Evolutionary conservation across 202 grass and related monocot genomes (phyloP).

Genomic region (Musa balbisiana): DNA sequence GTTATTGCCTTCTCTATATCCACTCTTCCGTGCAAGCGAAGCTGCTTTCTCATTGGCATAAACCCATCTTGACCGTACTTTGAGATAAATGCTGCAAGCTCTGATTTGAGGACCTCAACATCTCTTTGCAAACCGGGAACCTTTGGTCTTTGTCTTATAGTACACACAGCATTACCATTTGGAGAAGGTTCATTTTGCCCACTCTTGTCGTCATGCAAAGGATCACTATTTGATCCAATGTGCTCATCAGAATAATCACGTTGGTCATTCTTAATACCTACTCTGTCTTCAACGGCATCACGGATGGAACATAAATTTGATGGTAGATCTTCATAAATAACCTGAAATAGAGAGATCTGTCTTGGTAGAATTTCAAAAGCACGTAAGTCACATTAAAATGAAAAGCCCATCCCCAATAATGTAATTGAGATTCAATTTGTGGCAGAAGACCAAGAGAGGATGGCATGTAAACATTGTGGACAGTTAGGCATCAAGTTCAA

Average conservation of each 20-base stretch:
- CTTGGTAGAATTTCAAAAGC: neutral
- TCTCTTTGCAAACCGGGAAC: slow-evolving; percentile 80
- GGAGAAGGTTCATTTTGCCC: slow-evolving; percentile 31
- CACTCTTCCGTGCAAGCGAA: slow-evolving; percentile 66
- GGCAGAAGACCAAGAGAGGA: no score
- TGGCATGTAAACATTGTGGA: neutral
- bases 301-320: slow-evolving; percentile 95
- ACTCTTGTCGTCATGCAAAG: slow-evolving; percentile 21
- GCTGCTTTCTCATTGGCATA: slow-evolving; percentile 98
- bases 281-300: slow-evolving; percentile 68
- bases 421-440: no score
- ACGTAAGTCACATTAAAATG: neutral
- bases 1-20: slow-evolving; percentile 99
- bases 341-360: slow-evolving; percentile 36
- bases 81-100: slow-evolving; percentile 61
- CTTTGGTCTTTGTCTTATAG: slow-evolving; percentile 50
- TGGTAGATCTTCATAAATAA: slow-evolving; percentile 96
- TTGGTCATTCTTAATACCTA: slow-evolving; percentile 33
- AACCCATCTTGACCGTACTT: slow-evolving; percentile 70
- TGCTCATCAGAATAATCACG: slow-evolving; percentile 3
- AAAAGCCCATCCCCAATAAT: no score
- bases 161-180: slow-evolving; percentile 29
- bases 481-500: neutral
- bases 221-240: slow-evolving; percentile 25
- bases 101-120: slow-evolving; percentile 63